A percentile compares a stretch with the other conserved stretches of the same genome.
These are phyloP conservation scores for Picochlorum costavermella DNA, from an alignment of 139 green algal genomes.

Conservation along the genomic window DNA sequence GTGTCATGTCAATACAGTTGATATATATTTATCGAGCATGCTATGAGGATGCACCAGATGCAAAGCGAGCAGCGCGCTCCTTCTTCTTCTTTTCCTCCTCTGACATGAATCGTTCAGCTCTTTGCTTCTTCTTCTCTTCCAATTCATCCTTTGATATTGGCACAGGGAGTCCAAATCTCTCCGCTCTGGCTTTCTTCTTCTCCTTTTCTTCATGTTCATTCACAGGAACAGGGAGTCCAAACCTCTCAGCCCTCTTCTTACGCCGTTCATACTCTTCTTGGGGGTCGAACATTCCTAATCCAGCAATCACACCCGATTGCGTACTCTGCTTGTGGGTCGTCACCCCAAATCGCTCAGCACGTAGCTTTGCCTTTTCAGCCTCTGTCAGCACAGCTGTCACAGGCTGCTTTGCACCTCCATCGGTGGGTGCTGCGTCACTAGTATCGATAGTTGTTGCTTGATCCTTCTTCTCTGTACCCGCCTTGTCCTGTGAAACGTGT, in stretches of 20 bases:
- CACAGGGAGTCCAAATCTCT: slow-evolving; percentile 18
- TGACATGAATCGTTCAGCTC: slow-evolving; percentile 9
- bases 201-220: slow-evolving; percentile 16
- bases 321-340: neutral
- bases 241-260: slow-evolving; percentile 29
- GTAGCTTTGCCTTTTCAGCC: slow-evolving; percentile 17
- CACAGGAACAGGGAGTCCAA: slow-evolving; percentile 8
- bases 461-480: neutral
- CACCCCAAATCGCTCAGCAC: slow-evolving; percentile 21
- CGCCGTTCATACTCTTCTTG: slow-evolving; percentile 27
- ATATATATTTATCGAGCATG: too few species aligned
- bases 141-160: slow-evolving; percentile 9
- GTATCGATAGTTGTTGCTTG: neutral
- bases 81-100: neutral
- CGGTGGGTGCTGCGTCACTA: neutral
- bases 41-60: too few species aligned
- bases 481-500: slow-evolving; percentile 9
- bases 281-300: slow-evolving; percentile 20
- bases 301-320: slow-evolving; percentile 14
- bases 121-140: slow-evolving; percentile 26
- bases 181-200: slow-evolving; percentile 19
- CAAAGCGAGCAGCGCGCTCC: neutral
- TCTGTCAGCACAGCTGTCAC: slow-evolving; percentile 10
- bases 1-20: too few species aligned
- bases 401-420: neutral